These are phyloP conservation scores for Wickerhamiella alocasiicola DNA, from an alignment of 805 yeast species.

Conservation along the genomic window DNA sequence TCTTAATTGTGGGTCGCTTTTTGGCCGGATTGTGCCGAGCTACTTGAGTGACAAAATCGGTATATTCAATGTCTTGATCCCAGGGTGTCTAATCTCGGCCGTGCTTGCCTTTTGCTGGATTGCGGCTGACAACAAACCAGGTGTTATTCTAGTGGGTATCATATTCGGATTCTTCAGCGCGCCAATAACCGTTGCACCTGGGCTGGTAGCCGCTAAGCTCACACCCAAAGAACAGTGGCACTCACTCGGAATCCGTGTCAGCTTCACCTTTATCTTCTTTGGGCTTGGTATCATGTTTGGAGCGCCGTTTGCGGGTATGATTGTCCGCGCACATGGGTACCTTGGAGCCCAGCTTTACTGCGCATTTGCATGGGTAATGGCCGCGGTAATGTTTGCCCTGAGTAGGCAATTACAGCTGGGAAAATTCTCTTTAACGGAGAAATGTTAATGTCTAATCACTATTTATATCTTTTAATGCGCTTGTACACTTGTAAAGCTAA, in stretches of 20 bases:
- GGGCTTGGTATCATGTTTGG: slow-evolving; percentile 33
- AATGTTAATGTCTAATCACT: no score
- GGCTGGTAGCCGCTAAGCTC: slow-evolving; percentile 22
- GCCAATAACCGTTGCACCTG: slow-evolving; percentile 23
- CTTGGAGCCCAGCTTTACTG: slow-evolving; percentile 13
- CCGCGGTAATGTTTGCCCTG: neutral
- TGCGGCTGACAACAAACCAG: slow-evolving; percentile 20
- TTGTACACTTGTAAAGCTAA: no score
- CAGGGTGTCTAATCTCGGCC: slow-evolving; percentile 24
- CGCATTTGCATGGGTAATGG: slow-evolving; percentile 6
- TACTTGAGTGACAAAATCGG: slow-evolving; percentile 37
- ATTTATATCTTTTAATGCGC: no score
- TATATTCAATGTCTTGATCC: slow-evolving; percentile 31
- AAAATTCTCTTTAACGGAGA: no score
- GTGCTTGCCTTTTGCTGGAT: slow-evolving; percentile 28
- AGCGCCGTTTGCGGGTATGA: slow-evolving; percentile 22
- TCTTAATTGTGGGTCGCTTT: slow-evolving; percentile 29
- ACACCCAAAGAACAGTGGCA: slow-evolving; percentile 18
- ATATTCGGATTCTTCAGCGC: slow-evolving; percentile 25
- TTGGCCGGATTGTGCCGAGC: slow-evolving; percentile 43
- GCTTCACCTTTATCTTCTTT: slow-evolving; percentile 43
- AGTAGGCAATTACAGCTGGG: slow-evolving; percentile 6
- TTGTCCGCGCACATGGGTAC: slow-evolving; percentile 13
- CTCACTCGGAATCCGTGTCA: slow-evolving; percentile 36
- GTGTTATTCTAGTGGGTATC: slow-evolving; percentile 23